Evolutionary conservation across 768 basidiomycete species (phyloP).

Genomic region (Tulasnella sp.): DNA sequence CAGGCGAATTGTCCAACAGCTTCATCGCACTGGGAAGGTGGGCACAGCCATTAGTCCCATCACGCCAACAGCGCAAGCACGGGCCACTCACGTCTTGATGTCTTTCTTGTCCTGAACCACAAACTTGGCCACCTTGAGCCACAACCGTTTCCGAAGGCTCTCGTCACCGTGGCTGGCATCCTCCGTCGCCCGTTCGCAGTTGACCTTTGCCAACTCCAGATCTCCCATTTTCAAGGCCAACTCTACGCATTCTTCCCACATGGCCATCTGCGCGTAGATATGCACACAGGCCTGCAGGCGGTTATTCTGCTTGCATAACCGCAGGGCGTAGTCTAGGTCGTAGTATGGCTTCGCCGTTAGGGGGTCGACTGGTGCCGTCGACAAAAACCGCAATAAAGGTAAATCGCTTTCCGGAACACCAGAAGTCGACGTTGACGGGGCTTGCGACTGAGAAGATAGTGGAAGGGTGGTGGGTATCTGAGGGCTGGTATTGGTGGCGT

Average conservation of each 20-base stretch:
- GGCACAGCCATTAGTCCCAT: not conserved
- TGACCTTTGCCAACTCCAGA: slow-evolving; percentile 84
- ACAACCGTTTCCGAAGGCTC: slow-evolving; percentile 81
- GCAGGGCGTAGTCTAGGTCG: slow-evolving; percentile 91
- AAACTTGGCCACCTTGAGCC: slow-evolving; percentile 97
- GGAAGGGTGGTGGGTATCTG: not conserved
- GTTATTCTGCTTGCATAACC: slow-evolving; percentile 73
- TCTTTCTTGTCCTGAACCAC: slow-evolving; percentile 97
- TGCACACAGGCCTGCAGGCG: slow-evolving; percentile 84
- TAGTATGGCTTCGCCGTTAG: slow-evolving; percentile 81
- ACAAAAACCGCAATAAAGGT: slow-evolving; percentile 69
- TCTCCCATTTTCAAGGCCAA: slow-evolving; percentile 90
- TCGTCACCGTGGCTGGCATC: slow-evolving; percentile 41
- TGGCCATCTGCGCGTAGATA: slow-evolving; percentile 94
- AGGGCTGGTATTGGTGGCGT: not conserved
- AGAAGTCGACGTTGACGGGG: slow-evolving; percentile 23
- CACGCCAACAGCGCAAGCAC: not conserved
- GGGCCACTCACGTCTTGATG: slow-evolving; percentile 75
- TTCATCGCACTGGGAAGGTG: slow-evolving; percentile 67
- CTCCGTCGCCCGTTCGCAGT: slow-evolving; percentile 81
- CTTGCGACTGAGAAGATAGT: no score
- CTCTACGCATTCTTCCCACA: slow-evolving; percentile 94
- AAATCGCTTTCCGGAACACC: slow-evolving; percentile 49
- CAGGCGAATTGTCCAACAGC: slow-evolving; percentile 85
- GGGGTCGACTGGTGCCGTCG: slow-evolving; percentile 67